phyloP scores from a whole-genome alignment of 23 red algal species.

The Pyropia yezoensis region DNA sequence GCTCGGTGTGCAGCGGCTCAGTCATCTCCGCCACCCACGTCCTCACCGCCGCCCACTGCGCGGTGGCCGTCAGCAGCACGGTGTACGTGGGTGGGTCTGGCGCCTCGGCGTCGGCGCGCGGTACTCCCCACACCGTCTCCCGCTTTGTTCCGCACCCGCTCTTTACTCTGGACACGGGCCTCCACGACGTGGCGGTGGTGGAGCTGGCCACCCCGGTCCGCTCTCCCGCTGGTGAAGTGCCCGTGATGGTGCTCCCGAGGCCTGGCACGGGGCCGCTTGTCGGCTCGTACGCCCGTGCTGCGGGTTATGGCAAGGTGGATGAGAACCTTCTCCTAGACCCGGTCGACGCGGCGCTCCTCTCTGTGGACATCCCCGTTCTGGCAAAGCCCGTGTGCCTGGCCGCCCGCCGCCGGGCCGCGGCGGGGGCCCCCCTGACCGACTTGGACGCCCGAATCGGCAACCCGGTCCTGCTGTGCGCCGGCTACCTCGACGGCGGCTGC shows the following conservation, averaged over 20 bases:
- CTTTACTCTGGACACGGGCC: no score
- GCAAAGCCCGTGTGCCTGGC: neutral
- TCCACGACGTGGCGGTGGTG: no score
- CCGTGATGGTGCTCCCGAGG: neutral
- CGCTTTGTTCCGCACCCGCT: no score
- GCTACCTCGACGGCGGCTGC: slow-evolving; percentile 12
- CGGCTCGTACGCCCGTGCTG: slow-evolving; percentile 10
- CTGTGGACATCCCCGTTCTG: slow-evolving; percentile 8
- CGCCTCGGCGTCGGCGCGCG: no score
- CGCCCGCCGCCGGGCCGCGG: neutral
- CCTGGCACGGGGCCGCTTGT: neutral
- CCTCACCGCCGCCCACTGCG: slow-evolving; percentile 49
- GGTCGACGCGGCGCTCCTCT: neutral
- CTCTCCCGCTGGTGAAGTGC: no score
- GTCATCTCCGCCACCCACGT: slow-evolving; percentile 27
- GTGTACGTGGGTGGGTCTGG: no score
- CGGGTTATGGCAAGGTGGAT: slow-evolving; percentile 13
- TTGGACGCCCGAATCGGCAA: no score
- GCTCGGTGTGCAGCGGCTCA: slow-evolving; percentile 30
- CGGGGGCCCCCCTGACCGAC: no score
- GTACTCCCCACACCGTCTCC: no score
- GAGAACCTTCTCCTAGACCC: no score
- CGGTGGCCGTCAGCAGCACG: neutral
- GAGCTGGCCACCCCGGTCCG: no score
- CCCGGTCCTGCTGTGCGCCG: slow-evolving; percentile 1